Conservation (phyloP, 129 eudicot genomes). For the Flaveria robusta region DNA sequence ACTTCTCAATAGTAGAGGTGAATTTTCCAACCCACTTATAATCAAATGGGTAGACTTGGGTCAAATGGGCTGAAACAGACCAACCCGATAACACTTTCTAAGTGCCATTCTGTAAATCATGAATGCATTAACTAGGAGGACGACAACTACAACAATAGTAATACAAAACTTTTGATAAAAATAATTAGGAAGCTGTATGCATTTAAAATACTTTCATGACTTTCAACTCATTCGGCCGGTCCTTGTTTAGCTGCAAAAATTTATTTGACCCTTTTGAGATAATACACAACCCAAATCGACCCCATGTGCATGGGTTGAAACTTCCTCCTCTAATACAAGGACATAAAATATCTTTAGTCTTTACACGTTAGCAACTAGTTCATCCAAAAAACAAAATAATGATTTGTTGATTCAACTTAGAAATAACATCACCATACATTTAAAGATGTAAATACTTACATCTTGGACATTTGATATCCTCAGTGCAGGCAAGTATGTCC, state of each 20-base stretch:
- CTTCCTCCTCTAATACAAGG: background rate
- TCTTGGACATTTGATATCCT: constrained; percentile 60
- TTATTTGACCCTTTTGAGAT: background rate
- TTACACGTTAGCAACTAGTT: background rate
- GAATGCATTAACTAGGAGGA: background rate
- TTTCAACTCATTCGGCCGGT: background rate
- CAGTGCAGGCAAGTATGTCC: constrained; percentile 59
- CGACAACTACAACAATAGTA: background rate
- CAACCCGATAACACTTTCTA: background rate
- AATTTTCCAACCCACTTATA: background rate
- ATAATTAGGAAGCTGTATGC: background rate
- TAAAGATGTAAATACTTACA: constrained; percentile 51
- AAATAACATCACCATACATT: background rate
- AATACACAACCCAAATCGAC: background rate
- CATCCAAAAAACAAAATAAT: background rate
- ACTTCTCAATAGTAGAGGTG: background rate
- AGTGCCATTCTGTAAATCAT: background rate
- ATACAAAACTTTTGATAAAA: background rate
- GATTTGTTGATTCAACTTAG: background rate
- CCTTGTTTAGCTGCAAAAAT: background rate
- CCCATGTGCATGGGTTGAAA: background rate
- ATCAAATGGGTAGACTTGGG: background rate
- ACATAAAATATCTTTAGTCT: background rate
- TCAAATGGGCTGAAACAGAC: background rate
- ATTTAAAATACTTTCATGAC: background rate